Base-by-base conservation (phyloP, 345 rosid genomes). In the Boechera retrofracta region DNA sequence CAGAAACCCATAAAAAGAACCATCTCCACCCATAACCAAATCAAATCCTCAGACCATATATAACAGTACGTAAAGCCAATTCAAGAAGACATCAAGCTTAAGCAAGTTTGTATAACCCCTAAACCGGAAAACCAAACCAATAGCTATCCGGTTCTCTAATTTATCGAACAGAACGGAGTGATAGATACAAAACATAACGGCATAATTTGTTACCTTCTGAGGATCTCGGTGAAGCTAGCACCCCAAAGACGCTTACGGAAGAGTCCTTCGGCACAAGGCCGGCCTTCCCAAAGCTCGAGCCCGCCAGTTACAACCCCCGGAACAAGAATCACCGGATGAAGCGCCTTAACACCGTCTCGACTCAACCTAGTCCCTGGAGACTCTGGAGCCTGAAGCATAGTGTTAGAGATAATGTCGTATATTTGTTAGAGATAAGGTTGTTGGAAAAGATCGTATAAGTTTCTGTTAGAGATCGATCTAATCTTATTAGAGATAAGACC, bases 201-300 rank as follows among this genome's bases (percentile, higher is more conserved):
- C 1, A 0, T 68, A 52, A 2, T 35, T 13, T 67, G 6, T 73
- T 76, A 88, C 97, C 97, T 86, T 70, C 62, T 83, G 72, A 88
- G 74, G 70, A 88, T 69, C 69, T 88, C 89, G 33, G 87, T 48
- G 81, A 92, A 87, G 83, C 87, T 77, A 58, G 92, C 93, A 5
- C 89, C 92, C 97, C 89, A 88, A 67, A 92, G 92, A 44, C 92
- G 79, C 61, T 86, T 84, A n/a, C 93, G 82, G 41, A 89, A 92
- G 73, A 89, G 86, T 41, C 91, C 93, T 62, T 88, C 87, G 2
- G 89, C 83, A 54, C 91, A 88, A 71, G 92, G 88, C 81, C 67
- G 83, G 49, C 97, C 93, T 73, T 89, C 91, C 92, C 93, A 92
- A 7, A 89, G 84, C 85, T 92, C 93, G 0, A 88, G 88, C 52